Evolutionary conservation across 1,284 basidiomycete genomes (phyloP).

Genomic region (Grifola frondosa): DNA sequence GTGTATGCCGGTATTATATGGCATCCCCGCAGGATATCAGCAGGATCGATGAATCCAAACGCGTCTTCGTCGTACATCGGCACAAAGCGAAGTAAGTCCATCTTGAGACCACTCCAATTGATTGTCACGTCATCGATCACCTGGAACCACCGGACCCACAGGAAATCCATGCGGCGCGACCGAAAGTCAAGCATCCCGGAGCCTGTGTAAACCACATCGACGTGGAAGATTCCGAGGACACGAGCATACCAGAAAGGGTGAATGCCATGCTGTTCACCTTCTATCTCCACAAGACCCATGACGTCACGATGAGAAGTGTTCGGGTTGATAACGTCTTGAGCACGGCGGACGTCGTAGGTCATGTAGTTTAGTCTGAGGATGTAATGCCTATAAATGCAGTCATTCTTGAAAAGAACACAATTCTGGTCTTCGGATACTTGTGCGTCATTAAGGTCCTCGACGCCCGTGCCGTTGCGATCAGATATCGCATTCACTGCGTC

Average conservation of each 20-base stretch:
- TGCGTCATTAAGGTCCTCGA: no score
- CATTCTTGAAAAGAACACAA: constrained; percentile 1
- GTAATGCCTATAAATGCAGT: constrained; percentile 2
- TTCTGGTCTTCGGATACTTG: no score
- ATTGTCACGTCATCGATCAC: not conserved
- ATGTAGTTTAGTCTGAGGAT: constrained; percentile 2
- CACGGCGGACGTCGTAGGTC: constrained; percentile 3
- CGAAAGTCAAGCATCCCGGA: no score
- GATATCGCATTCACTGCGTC: no score
- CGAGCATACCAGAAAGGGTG: constrained; percentile 4
- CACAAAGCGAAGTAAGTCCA: not conserved
- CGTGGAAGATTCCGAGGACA: constrained; percentile 2
- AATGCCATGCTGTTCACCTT: not conserved
- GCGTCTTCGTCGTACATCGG: not conserved
- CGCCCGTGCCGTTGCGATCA: no score
- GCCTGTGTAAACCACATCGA: no score
- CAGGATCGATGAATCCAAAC: constrained; percentile 2
- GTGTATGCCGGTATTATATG: constrained; percentile 1
- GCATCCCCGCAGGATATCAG: not conserved
- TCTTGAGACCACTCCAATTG: not conserved
- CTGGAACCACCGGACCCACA: constrained; percentile 1
- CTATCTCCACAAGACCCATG: not conserved
- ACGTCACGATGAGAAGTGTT: constrained; percentile 1
- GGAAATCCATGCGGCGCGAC: not conserved
- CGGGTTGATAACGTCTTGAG: not conserved